Conservation (phyloP, 768 basidiomycete species). For the Mycena galericulata region DNA sequence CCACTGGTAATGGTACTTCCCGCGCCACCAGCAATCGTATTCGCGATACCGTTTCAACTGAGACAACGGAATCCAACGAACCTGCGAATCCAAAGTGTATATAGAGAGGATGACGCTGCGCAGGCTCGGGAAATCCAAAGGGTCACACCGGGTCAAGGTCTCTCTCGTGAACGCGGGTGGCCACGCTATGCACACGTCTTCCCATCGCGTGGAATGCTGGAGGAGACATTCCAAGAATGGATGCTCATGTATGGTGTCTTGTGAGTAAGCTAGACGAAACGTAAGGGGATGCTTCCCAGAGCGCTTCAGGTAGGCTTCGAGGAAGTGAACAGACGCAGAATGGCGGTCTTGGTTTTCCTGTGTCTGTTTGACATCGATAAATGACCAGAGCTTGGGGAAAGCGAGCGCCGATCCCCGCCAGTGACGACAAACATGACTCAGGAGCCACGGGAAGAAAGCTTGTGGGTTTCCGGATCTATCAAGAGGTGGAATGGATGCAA, state of each 20-base stretch:
- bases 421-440: constrained; percentile 24
- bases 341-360: not conserved
- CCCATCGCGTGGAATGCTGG: constrained; percentile 2
- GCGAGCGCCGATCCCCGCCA: constrained; percentile 3
- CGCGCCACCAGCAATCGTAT: not conserved
- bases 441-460: not conserved
- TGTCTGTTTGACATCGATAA: constrained; percentile 9
- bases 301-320: constrained; percentile 44
- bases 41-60: constrained; percentile 12
- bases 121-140: not conserved
- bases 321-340: constrained; percentile 31
- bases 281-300: constrained; percentile 43
- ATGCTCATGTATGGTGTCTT: not conserved
- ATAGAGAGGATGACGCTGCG: constrained; percentile 1
- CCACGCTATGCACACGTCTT: not conserved
- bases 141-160: not conserved
- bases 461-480: not conserved
- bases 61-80: not conserved
- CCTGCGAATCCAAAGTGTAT: not conserved
- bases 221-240: constrained; percentile 6
- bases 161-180: not conserved
- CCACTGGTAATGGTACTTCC: not conserved
- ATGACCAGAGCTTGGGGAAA: not conserved
- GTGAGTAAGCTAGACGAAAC: not conserved
- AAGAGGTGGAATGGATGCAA: not conserved